Percentiles rank a stretch among this genome's conserved stretches.
phyloP scores from a whole-genome alignment of 495 filamentous ascomycete species.

The Sordaria brevicollis region DNA sequence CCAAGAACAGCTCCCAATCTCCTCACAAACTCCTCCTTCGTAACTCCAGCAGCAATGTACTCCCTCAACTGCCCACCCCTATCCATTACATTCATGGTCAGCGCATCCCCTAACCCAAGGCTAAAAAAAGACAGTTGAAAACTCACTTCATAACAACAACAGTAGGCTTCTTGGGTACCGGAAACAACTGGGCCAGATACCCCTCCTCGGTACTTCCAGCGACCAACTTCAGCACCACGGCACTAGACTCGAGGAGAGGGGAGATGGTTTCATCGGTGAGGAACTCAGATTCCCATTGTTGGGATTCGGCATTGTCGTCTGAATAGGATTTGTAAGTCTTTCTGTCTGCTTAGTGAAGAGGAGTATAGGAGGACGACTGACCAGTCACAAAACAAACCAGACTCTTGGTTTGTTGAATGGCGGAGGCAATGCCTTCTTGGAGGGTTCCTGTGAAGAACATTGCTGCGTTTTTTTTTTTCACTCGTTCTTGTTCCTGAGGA shows the following conservation, averaged over 20 bases:
- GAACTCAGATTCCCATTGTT: slow-evolving; percentile 67
- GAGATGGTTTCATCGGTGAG: slow-evolving; percentile 45
- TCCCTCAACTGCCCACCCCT: slow-evolving; percentile 54
- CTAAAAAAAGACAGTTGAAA: background rate
- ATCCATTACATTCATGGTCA: background rate
- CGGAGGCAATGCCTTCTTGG: slow-evolving; percentile 65
- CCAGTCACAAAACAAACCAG: slow-evolving; percentile 43
- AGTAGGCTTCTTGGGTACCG: slow-evolving; percentile 60
- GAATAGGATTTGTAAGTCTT: slow-evolving; percentile 1
- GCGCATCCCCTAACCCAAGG: no score
- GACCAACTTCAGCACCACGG: slow-evolving; percentile 57
- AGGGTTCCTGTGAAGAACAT: slow-evolving; percentile 78
- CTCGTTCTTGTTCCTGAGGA: no score
- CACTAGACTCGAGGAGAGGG: slow-evolving; percentile 41
- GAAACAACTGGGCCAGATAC: slow-evolving; percentile 72
- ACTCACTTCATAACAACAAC: slow-evolving; percentile 66
- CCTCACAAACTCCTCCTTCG: slow-evolving; percentile 46
- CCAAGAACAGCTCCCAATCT: slow-evolving; percentile 35
- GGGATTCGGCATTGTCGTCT: slow-evolving; percentile 57
- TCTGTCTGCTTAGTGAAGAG: background rate
- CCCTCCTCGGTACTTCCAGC: slow-evolving; percentile 68
- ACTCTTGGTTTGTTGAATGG: slow-evolving; percentile 49
- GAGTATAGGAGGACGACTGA: slow-evolving; percentile 9
- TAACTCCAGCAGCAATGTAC: slow-evolving; percentile 49
- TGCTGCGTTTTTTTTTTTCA: slow-evolving; percentile 8